These are phyloP conservation scores for Ganoderma lucidum DNA, from an alignment of 1,284 basidiomycete genomes.

Conservation along the genomic window DNA sequence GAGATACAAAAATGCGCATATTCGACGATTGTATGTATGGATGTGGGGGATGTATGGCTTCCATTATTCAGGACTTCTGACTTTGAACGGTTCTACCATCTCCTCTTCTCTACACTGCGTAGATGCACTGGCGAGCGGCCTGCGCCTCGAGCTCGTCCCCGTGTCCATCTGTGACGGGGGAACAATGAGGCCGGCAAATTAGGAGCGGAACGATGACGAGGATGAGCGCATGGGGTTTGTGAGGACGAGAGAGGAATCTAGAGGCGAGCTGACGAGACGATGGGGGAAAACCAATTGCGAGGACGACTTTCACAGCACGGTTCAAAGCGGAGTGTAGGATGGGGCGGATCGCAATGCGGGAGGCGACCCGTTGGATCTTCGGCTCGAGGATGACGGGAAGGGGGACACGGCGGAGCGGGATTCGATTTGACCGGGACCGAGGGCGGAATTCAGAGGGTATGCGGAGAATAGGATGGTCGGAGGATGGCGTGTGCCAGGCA, in stretches of 20 bases:
- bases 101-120: background rate
- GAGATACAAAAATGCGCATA: constrained; percentile 2
- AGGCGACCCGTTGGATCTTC: background rate
- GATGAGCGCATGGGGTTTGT: background rate
- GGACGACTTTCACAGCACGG: constrained; percentile 13
- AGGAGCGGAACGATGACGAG: background rate
- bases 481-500: background rate
- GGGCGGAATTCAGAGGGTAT: background rate
- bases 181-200: background rate
- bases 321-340: constrained; percentile 5
- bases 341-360: background rate
- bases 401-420: background rate
- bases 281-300: too few relatives aligned
- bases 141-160: background rate
- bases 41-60: background rate
- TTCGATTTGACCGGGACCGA: background rate
- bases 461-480: background rate
- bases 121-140: background rate
- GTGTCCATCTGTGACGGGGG: constrained; percentile 4
- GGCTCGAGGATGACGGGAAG: background rate
- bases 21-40: constrained; percentile 4
- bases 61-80: background rate
- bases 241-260: too few relatives aligned
- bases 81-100: background rate
- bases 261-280: background rate